These are phyloP conservation scores for Lindgomyces ingoldianus DNA, from an alignment of 495 filamentous ascomycete species.

Conservation along the genomic window DNA sequence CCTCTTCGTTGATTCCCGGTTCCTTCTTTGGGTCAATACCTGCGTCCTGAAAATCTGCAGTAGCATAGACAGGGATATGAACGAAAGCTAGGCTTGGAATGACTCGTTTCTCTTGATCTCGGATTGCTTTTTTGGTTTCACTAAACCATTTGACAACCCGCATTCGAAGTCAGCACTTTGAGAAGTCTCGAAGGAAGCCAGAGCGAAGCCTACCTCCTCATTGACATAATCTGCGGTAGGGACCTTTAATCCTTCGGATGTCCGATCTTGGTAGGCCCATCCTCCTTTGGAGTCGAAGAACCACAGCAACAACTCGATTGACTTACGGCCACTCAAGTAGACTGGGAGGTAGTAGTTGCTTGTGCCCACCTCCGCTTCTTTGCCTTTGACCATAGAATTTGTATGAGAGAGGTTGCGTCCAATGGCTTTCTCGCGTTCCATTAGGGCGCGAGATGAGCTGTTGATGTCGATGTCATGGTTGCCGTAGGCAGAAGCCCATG, in stretches of 20 bases:
- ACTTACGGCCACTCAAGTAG: conserved; percentile 40
- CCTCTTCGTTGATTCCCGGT: conserved; percentile 69
- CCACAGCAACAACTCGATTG: conserved; percentile 61
- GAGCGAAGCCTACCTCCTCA: conserved; percentile 17
- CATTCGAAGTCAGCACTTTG: no score
- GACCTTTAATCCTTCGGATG: conserved; percentile 43
- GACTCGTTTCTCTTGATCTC: conserved; percentile 42
- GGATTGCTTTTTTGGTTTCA: conserved; percentile 50
- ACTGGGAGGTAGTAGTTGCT: conserved; percentile 70
- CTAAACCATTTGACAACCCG: conserved; percentile 64
- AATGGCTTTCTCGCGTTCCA: conserved; percentile 53
- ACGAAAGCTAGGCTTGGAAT: conserved; percentile 72
- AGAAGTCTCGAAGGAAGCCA: no score
- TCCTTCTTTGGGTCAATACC: conserved; percentile 45
- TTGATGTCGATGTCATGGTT: conserved; percentile 71
- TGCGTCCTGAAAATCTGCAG: conserved; percentile 49
- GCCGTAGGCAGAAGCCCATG: conserved; percentile 72
- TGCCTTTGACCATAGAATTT: conserved; percentile 48
- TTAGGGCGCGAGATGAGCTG: conserved; percentile 56
- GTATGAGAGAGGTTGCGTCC: conserved; percentile 58
- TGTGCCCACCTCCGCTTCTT: conserved; percentile 53
- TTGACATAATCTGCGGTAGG: conserved; percentile 47
- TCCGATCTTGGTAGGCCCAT: conserved; percentile 50
- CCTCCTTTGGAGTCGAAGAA: conserved; percentile 76
- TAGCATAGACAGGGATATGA: conserved; percentile 68